Evolutionary conservation across 2,329 filamentous ascomycete species (phyloP).

Genomic region (Grosmannia serpens): DNA sequence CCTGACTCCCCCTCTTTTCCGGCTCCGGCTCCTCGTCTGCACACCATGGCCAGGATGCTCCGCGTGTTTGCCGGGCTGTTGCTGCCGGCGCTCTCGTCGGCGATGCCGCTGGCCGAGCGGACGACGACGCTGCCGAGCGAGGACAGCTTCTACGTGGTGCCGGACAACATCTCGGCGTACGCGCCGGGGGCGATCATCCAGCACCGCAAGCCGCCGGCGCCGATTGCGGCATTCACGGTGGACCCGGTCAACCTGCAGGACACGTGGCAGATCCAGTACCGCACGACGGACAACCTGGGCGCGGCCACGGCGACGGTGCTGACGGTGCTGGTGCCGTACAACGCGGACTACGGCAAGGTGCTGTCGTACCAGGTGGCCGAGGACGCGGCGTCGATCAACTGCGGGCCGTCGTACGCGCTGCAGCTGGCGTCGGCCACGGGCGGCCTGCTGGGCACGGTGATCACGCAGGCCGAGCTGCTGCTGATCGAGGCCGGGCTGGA

Average conservation of each 20-base stretch:
- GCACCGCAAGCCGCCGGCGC: background rate
- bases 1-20: background rate
- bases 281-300: background rate
- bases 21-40: background rate
- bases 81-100: background rate
- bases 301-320: background rate
- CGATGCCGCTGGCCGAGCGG: background rate
- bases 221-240: background rate
- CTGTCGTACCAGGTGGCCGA: background rate
- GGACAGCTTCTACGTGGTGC: background rate
- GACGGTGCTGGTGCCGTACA: background rate
- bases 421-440: background rate
- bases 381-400: background rate
- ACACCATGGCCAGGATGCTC: background rate
- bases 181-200: background rate
- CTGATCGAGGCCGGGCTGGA: background rate
- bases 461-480: background rate
- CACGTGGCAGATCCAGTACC: background rate
- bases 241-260: background rate
- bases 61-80: background rate
- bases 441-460: background rate
- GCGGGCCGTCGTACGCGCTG: background rate
- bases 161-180: background rate
- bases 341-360: background rate
- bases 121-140: background rate